A percentile compares a stretch with the other conserved stretches of the same genome.
Evolutionary conservation across 2,329 filamentous ascomycete species (phyloP).

Genomic region (Cercospora berteroae): DNA sequence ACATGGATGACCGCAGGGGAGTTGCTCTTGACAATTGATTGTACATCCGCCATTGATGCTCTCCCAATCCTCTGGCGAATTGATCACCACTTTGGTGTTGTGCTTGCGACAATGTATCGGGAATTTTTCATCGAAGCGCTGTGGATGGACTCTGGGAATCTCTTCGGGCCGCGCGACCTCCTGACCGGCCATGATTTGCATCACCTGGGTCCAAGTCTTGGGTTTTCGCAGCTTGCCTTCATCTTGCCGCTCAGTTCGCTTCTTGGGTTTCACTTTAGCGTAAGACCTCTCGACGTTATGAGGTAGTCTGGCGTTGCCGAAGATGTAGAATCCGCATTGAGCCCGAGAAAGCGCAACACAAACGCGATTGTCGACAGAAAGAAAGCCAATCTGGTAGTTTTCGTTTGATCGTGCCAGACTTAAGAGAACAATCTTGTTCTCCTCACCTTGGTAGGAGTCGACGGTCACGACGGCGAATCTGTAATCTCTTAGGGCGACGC

Average conservation of each 20-base stretch:
- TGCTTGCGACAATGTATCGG: slow-evolving; percentile 34
- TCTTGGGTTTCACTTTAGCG: slow-evolving; percentile 25
- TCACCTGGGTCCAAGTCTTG: slow-evolving; percentile 33
- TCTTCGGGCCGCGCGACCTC: slow-evolving; percentile 20
- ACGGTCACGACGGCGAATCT: slow-evolving; percentile 69
- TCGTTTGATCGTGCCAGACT: slow-evolving; percentile 74
- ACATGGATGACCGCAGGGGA: slow-evolving; percentile 56
- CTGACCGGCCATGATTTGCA: slow-evolving; percentile 32
- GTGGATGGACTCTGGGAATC: slow-evolving; percentile 11
- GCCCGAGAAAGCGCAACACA: slow-evolving; percentile 69
- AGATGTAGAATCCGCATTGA: slow-evolving; percentile 76
- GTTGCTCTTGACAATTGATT: slow-evolving; percentile 44
- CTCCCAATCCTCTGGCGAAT: slow-evolving; percentile 55
- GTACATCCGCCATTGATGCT: slow-evolving; percentile 55
- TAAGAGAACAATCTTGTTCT: slow-evolving; percentile 79
- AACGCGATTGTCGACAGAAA: slow-evolving; percentile 62
- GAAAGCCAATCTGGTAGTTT: slow-evolving; percentile 65
- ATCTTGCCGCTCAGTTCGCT: background rate
- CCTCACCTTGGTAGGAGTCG: slow-evolving; percentile 87
- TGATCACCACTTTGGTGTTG: slow-evolving; percentile 24
- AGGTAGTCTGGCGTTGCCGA: slow-evolving; percentile 67
- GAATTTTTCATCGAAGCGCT: slow-evolving; percentile 29
- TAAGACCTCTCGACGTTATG: slow-evolving; percentile 20
- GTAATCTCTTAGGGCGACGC: slow-evolving; percentile 12
- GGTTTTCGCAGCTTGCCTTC: slow-evolving; percentile 9